phyloP scores from a whole-genome alignment of 164 flowering plant genomes.

The Brasenia schreberi region DNA sequence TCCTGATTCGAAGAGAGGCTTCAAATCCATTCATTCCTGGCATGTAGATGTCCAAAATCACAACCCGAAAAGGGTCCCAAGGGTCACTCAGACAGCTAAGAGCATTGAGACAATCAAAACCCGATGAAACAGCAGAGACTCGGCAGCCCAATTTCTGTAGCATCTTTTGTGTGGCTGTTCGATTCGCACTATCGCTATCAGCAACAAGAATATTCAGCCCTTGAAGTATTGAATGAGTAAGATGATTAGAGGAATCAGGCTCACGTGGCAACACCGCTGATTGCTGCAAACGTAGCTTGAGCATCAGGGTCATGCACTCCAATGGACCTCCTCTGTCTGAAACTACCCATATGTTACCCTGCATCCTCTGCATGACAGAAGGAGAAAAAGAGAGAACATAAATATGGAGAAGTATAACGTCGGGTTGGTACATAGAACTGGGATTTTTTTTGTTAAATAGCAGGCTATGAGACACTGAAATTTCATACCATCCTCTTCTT shows the following conservation, averaged over 20 bases:
- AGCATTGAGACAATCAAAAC: slow-evolving; percentile 63
- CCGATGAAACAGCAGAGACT: slow-evolving; percentile 68
- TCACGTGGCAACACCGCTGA: slow-evolving; percentile 25
- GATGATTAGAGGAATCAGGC: slow-evolving; percentile 33
- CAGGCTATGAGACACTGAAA: not conserved
- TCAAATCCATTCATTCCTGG: slow-evolving; percentile 82
- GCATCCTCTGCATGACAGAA: slow-evolving; percentile 60
- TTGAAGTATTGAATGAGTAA: slow-evolving; percentile 44
- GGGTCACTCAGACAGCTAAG: slow-evolving; percentile 31
- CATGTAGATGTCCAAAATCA: slow-evolving; percentile 73
- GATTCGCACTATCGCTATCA: slow-evolving; percentile 53
- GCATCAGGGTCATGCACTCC: slow-evolving; percentile 57
- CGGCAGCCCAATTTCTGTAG: slow-evolving; percentile 82
- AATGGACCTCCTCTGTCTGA: slow-evolving; percentile 46
- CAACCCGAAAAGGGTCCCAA: slow-evolving; percentile 22
- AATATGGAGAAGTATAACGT: not conserved
- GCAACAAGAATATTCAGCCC: slow-evolving; percentile 64
- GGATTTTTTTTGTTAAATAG: not conserved
- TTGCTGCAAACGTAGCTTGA: slow-evolving; percentile 45
- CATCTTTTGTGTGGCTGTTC: slow-evolving; percentile 66
- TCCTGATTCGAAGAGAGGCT: slow-evolving; percentile 55
- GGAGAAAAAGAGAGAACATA: not conserved
- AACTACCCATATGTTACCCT: slow-evolving; percentile 79
- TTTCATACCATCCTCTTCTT: not conserved
- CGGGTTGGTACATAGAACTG: not conserved